phyloP scores from a whole-genome alignment of 768 basidiomycete species.

The Trametes villosa region DNA sequence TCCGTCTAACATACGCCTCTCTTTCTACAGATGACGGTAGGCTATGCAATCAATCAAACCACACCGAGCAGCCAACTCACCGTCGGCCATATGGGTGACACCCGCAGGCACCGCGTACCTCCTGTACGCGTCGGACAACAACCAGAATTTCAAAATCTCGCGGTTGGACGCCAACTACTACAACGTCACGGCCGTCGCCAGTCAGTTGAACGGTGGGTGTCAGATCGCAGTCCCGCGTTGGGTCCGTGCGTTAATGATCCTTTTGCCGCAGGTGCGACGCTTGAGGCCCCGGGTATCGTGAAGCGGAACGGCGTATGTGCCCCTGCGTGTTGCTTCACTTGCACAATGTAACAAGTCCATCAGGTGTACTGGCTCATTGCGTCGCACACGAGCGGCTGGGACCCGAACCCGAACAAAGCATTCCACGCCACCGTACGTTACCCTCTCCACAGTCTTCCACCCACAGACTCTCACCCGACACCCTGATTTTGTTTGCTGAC shows the following conservation, averaged over 20 bases:
- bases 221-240: background rate
- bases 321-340: conserved; percentile 1
- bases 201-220: conserved; percentile 47
- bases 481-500: background rate
- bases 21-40: conserved; percentile 2
- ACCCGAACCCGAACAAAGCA: conserved; percentile 64
- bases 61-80: background rate
- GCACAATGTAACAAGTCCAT: background rate
- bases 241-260: background rate
- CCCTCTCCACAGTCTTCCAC: background rate
- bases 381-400: conserved; percentile 60
- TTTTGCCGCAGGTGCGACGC: conserved; percentile 47
- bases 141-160: conserved; percentile 71
- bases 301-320: conserved; percentile 54
- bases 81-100: too few species aligned
- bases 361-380: conserved; percentile 62
- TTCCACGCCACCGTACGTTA: conserved; percentile 53
- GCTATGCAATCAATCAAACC: background rate
- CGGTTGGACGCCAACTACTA: conserved; percentile 61
- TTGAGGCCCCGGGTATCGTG: conserved; percentile 65
- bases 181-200: conserved; percentile 52
- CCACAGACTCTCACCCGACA: background rate
- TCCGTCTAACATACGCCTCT: background rate
- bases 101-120: conserved; percentile 52
- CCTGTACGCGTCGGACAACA: conserved; percentile 68